Conservation (phyloP, 2,329 filamentous ascomycete genomes). For the Byssothecium circinans region DNA sequence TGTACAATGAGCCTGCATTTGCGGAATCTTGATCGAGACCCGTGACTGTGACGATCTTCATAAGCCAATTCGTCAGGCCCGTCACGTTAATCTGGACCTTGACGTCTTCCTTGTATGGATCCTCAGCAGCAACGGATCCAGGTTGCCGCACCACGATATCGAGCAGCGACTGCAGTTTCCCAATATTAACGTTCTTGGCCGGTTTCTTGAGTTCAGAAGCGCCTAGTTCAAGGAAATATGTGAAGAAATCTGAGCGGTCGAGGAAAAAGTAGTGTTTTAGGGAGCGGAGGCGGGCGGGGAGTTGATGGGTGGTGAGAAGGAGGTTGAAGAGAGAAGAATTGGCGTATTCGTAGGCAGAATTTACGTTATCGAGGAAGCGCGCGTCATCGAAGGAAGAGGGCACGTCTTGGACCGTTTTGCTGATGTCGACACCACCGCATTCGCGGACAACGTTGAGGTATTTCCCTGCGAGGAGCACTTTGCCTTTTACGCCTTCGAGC, state of each 20-base stretch:
- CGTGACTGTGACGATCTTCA: conserved; percentile 94
- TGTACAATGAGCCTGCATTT: conserved; percentile 59
- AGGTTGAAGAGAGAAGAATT: conserved; percentile 91
- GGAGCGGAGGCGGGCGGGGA: conserved; percentile 83
- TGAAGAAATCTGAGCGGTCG: conserved; percentile 96
- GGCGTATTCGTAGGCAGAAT: conserved; percentile 89
- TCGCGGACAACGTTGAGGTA: conserved; percentile 97
- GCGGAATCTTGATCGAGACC: conserved; percentile 84
- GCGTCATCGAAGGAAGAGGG: conserved; percentile 89
- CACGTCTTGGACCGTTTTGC: conserved; percentile 84
- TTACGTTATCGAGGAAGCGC: conserved; percentile 93
- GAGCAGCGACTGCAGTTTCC: conserved; percentile 92
- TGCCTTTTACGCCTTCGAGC: conserved; percentile 86
- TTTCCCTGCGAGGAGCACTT: conserved; percentile 92
- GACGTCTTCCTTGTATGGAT: conserved; percentile 98
- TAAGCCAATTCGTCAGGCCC: conserved; percentile 87
- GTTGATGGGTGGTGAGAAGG: conserved; percentile 86
- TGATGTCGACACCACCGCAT: conserved; percentile 93
- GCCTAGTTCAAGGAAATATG: conserved; percentile 92
- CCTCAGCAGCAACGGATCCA: conserved; percentile 87
- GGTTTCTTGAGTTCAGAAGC: conserved; percentile 88
- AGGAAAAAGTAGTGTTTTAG: conserved; percentile 99
- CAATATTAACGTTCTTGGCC: conserved; percentile 83
- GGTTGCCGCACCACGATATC: conserved; percentile 96
- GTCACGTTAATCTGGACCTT: conserved; percentile 97